Evolutionary conservation across 257 asterid genomes (phyloP).

Genomic region (Scutellaria minor): DNA sequence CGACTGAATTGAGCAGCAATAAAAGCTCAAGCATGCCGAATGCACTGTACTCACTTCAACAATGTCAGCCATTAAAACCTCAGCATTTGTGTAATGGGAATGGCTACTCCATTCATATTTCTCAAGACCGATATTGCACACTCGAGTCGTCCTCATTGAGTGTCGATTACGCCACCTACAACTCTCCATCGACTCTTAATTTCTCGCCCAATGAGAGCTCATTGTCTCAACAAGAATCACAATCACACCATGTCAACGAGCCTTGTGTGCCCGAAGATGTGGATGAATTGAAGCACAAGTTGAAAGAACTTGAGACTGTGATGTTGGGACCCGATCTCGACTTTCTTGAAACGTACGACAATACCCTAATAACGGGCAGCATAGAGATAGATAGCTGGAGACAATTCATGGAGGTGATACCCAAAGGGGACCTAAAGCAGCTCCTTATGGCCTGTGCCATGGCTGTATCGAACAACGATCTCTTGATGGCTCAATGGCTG

Average conservation of each 20-base stretch:
- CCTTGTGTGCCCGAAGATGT: constrained; percentile 57
- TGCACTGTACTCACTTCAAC: constrained; percentile 37
- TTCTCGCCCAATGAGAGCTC: constrained; percentile 64
- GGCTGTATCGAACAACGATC: constrained; percentile 67
- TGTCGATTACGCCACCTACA: constrained; percentile 26
- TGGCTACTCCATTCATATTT: constrained; percentile 44
- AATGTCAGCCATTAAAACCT: constrained; percentile 36
- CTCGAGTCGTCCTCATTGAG: constrained; percentile 70
- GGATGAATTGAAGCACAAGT: constrained; percentile 57
- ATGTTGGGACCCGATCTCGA: constrained; percentile 87
- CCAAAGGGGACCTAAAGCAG: constrained; percentile 73
- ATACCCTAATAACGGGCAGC: constrained; percentile 13
- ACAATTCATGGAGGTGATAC: constrained; percentile 62
- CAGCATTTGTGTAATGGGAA: constrained; percentile 30
- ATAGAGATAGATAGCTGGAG: constrained; percentile 70
- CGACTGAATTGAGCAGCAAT: no score
- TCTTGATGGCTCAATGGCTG: constrained; percentile 62
- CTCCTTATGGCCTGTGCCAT: constrained; percentile 75
- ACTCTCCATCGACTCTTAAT: constrained; percentile 51
- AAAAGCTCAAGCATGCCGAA: no score
- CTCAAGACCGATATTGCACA: constrained; percentile 54
- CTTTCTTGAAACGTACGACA: constrained; percentile 42
- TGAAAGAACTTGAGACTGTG: constrained; percentile 70
- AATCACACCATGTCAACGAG: constrained; percentile 41
- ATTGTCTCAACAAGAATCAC: constrained; percentile 56